Evolutionary conservation across 139 green algal genomes (phyloP).

Genomic region (Raphidocelis subcapitata): DNA sequence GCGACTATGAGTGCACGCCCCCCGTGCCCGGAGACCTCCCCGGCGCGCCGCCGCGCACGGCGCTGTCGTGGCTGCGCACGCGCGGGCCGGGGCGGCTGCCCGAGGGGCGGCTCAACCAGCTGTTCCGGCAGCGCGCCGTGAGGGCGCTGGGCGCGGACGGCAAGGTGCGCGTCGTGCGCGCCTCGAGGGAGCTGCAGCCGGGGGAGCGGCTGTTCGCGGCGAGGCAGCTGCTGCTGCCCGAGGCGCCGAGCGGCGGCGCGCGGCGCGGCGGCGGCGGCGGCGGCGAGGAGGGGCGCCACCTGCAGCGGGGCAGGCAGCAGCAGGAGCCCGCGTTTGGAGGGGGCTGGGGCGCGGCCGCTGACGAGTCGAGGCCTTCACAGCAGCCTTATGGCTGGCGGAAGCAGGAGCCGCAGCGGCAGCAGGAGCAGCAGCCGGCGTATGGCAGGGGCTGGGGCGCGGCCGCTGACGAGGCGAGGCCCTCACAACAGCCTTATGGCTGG

Average conservation of each 20-base stretch:
- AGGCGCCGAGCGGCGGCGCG: constrained; percentile 1
- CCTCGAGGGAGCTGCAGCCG: not conserved
- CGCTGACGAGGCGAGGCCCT: not conserved
- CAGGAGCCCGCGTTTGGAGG: not conserved
- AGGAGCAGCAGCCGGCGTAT: constrained; percentile 3
- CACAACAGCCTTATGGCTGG: not conserved
- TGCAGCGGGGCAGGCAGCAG: not conserved
- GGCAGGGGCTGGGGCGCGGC: no score
- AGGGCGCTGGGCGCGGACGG: not conserved
- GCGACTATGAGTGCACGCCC: no score
- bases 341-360: not conserved
- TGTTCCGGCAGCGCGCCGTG: not conserved
- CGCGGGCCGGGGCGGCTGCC: not conserved
- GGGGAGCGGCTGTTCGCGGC: not conserved
- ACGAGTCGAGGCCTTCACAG: not conserved
- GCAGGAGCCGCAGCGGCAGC: not conserved
- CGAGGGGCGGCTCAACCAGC: not conserved
- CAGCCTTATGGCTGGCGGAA: not conserved
- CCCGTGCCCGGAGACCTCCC: no score
- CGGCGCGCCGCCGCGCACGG: no score
- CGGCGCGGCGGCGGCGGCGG: not conserved
- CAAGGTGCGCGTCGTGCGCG: not conserved
- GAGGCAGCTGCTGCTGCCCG: not conserved
- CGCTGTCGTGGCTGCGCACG: no score
- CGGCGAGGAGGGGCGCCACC: not conserved